phyloP scores from a whole-genome alignment of 148 eudicot genomes.

The Mesembryanthemum crystallinum region DNA sequence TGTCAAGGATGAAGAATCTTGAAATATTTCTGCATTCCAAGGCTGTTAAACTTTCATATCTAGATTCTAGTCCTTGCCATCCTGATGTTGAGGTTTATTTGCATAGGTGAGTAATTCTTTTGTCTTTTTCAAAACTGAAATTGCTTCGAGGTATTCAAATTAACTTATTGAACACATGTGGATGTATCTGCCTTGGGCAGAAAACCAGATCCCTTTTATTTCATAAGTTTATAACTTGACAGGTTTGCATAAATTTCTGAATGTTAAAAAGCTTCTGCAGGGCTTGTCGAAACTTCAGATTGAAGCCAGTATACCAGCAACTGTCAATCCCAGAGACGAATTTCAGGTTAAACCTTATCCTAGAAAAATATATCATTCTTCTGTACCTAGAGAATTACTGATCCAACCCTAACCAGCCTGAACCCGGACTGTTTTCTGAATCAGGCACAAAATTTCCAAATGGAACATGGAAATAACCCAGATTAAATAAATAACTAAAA shows the following conservation, averaged over 20 bases:
- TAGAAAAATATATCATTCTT: too few species aligned
- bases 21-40: conserved; percentile 57
- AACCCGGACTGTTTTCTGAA: too few species aligned
- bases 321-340: too few species aligned
- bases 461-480: too few species aligned
- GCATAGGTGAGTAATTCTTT: conserved; percentile 58
- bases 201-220: background rate
- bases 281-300: too few species aligned
- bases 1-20: conserved; percentile 60
- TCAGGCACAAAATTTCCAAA: too few species aligned
- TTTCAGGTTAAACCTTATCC: too few species aligned
- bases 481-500: too few species aligned
- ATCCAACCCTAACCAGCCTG: too few species aligned
- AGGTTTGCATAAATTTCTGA: background rate
- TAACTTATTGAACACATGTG: background rate
- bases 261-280: background rate
- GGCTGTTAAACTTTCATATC: conserved; percentile 55
- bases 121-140: background rate
- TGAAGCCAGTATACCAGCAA: too few species aligned
- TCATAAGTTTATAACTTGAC: background rate
- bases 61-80: conserved; percentile 40
- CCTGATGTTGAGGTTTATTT: conserved; percentile 73
- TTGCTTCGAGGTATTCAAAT: background rate
- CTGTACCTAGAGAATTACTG: too few species aligned
- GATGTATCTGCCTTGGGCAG: background rate